Base-by-base conservation (phyloP, 805 yeast genomes). In the Ogataea henricii region DNA sequence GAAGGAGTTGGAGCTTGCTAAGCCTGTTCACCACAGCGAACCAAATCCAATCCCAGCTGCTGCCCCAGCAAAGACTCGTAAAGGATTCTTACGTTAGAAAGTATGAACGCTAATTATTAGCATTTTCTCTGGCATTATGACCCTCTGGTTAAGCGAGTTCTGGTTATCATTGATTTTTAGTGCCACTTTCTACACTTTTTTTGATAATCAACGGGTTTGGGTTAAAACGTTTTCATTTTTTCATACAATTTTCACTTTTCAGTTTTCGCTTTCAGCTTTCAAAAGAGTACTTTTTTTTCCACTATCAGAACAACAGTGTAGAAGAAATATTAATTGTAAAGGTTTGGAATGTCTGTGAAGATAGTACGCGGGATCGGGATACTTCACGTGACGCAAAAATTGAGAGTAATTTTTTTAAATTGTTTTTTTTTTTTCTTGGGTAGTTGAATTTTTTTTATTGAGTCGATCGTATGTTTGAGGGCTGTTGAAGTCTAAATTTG, bases 1-100 rank as follows among this genome's bases (percentile, higher is more conserved):
- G 72, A 79, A 76, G 53, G 89, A 83, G 66, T 76, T 94, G 58
- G 94, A 87, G 51, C 67, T 70, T 69, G 60, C 77, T 70, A 60
- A 75, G 72, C 76, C 78, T 66, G 45, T 78, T 74, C 58, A 78
- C 78, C 53, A 69, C 68, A 47, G 44, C 36, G 80, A 70, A 40
- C 64, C 66, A 20, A 58, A 67, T 40, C 54, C 67, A 16, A 58
- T 64, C 40, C 54, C 67, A 12, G 58, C 68, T 29, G 70, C 76
- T 45, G 68, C 74, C 20, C 75, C 76, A 43, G 78, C 81, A 38
- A 84, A 85, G 70, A 72, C 86, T 52, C 82, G 88, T 70, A 87
- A 87, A 66, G 94, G 95, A 16, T 87, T 87, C 74, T 76, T 87
- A 60, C 90, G 91, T 76, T 62, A 53, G 45, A 29, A 25, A 44